Conservation (phyloP, 345 rosid species). For the Hirschfeldia incana region DNA sequence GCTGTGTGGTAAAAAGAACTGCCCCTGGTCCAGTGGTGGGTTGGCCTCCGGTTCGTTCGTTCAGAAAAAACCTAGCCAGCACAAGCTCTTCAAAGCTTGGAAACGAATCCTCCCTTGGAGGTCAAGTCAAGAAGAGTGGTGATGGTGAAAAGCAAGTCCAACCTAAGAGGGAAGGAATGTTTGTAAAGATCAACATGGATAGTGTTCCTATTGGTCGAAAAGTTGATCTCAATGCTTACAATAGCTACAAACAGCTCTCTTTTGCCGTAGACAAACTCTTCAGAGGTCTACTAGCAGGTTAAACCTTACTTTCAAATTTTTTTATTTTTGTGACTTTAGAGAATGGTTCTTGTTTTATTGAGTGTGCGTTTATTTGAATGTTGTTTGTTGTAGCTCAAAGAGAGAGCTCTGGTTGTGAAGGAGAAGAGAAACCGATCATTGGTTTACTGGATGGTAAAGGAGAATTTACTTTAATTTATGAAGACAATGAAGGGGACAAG, state of each 20-base stretch:
- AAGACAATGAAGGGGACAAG: constrained; percentile 98
- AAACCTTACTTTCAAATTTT: background rate
- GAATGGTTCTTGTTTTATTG: constrained; percentile 1
- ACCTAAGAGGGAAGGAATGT: constrained; percentile 51
- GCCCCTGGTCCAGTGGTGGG: constrained; percentile 98
- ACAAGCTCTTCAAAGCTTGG: constrained; percentile 60
- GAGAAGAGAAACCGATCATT: constrained; percentile 67
- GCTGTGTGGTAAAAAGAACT: constrained; percentile 45
- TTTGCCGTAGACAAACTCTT: constrained; percentile 91
- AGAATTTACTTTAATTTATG: constrained; percentile 93
- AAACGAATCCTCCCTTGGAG: constrained; percentile 47
- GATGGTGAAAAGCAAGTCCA: constrained; percentile 37
- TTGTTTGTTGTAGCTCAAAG: constrained; percentile 62
- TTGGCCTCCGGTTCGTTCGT: constrained; percentile 98
- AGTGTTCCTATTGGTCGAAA: constrained; percentile 96
- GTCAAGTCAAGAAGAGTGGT: constrained; percentile 42
- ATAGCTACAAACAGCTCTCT: constrained; percentile 79
- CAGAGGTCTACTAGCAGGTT: constrained; percentile 93
- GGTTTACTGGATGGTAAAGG: constrained; percentile 81
- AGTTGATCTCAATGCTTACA: constrained; percentile 81
- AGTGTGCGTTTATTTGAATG: background rate
- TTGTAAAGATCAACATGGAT: constrained; percentile 98
- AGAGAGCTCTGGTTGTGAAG: constrained; percentile 61
- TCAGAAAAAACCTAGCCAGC: constrained; percentile 83
- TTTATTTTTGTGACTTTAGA: background rate